phyloP scores from a whole-genome alignment of 371 early-diverging fungal genomes.

The Syncephalastrum contaminatum region DNA sequence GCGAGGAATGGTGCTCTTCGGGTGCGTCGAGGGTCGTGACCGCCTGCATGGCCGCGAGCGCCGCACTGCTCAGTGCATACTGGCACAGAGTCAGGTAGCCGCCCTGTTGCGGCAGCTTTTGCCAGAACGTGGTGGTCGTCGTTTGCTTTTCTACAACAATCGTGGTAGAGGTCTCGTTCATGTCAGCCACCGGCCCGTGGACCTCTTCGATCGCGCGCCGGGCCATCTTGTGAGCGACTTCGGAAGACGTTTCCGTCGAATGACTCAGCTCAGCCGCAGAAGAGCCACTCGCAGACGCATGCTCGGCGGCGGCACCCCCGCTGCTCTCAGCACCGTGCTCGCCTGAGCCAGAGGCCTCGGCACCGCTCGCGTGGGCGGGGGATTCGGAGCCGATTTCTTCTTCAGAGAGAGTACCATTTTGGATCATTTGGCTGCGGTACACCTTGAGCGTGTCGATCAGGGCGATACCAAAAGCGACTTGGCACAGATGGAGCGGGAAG shows the following conservation, averaged over 20 bases:
- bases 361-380: constrained; percentile 6
- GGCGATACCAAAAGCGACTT: constrained; percentile 52
- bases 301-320: not conserved
- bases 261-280: constrained; percentile 1
- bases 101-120: not conserved
- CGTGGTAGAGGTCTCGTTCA: too few relatives aligned
- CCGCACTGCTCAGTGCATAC: constrained; percentile 12
- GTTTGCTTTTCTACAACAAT: not conserved
- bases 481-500: constrained; percentile 57
- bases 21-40: not conserved
- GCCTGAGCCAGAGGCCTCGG: not conserved
- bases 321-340: constrained; percentile 1
- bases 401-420: constrained; percentile 21
- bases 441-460: constrained; percentile 44
- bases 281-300: not conserved
- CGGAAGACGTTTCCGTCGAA: not conserved
- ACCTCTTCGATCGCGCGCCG: constrained; percentile 13
- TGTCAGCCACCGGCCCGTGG: not conserved
- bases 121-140: constrained; percentile 9
- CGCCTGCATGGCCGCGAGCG: constrained; percentile 15
- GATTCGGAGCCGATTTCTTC: constrained; percentile 10
- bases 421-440: constrained; percentile 30
- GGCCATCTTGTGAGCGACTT: constrained; percentile 12
- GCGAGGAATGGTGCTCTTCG: constrained; percentile 3
- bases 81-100: constrained; percentile 16